Base-by-base conservation (phyloP, 805 yeast species). In the Starmerella sp. region DNA sequence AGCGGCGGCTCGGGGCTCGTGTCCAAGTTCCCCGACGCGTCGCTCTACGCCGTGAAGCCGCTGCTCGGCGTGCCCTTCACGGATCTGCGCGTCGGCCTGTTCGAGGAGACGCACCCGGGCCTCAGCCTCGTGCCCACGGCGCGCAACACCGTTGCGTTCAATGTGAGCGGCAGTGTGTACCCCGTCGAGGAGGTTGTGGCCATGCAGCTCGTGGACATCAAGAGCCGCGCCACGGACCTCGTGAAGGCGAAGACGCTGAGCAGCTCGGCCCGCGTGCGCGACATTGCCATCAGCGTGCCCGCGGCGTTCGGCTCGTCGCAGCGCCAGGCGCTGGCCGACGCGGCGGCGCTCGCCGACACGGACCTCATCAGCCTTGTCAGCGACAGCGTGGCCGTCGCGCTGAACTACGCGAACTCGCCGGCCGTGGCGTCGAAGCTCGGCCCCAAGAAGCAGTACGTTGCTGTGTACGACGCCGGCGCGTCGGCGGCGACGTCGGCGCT, bases 361-460 rank as follows among this genome's bases (percentile, higher is more conserved):
- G 73, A 77, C 46, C 78, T 82, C 13, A 76, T 82, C 56, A 80
- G 83, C 1, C 73, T 91, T 53, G 85, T 90, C 2, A 90, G 86
- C 65, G 97, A 91, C 67, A 97, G 96, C 14, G 71, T 87, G n/a
- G 93, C 97, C 2, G 88, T 87, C 14, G 96, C 95, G 0, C 70
- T 86, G 45, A 86, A 88, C 64, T 90, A 80, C 67, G 86, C 87
- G 1, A 75, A 85, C 35, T 75, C 77, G 46, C 75, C 80, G 50
- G 53, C 58, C 11, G 57, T 52, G 28, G 35, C 48, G 11, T 42
- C 60, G 9, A 73, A 73, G 34, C 77, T 77, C 57, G 63, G 65
- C 11, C 67, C 67, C 3, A 75, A 74, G 3, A 77, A 74, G 54
- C 80, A 79, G 62, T 76, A 80, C 63, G 86, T 86, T 65, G 66